Evolutionary conservation across 23 red algal species (phyloP), one percentile per base, ranked within the genome.

Genomic region (Agarophyton chilense): DNA sequence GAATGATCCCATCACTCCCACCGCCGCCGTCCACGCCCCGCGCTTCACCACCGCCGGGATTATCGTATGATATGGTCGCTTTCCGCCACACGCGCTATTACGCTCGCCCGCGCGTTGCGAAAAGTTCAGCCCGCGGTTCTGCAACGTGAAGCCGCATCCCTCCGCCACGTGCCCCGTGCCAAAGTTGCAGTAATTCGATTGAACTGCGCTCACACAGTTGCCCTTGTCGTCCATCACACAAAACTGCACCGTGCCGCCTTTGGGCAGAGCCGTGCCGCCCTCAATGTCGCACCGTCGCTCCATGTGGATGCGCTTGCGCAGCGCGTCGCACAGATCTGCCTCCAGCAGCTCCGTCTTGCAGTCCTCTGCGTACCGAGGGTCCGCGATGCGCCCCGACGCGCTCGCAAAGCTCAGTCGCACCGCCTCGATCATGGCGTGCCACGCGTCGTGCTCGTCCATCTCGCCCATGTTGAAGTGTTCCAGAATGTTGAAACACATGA

Each of bases 81-180:
- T 93, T 5, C 93, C 73, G 3, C 89, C 87, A 2, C 26, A 72
- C 2, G 92, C 67, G 41, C 33, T 65, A 42, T 99, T 99, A 19
- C 79, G 49, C 52, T 91, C 72, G 47, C 13, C 41, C 0, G 54
- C 44, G 1, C 73, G 42, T 32, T 91, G 56, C 24, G 52, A 65
- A 52, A 99, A 99, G 56, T 92, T 92, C 17, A 94, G 79, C 19
- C 97, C 93, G 36, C 97, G 97, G 83, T 99, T 99, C 17, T 99
- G 89, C 28, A 99, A 77, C 45, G 93, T 66, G 61, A 99, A 99
- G 51, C 97, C 97, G 49, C 64, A 87, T 5, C 86, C 79, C 28
- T 83, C 39, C 39, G 93, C 89, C 46, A 96, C 93, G 40, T 90
- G 82, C 54, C 87, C 97, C 10, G 74, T 99, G 55, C 97, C 97